Evolutionary conservation across 1,284 basidiomycete species (phyloP).

Genomic region (Heliocybe sulcata): DNA sequence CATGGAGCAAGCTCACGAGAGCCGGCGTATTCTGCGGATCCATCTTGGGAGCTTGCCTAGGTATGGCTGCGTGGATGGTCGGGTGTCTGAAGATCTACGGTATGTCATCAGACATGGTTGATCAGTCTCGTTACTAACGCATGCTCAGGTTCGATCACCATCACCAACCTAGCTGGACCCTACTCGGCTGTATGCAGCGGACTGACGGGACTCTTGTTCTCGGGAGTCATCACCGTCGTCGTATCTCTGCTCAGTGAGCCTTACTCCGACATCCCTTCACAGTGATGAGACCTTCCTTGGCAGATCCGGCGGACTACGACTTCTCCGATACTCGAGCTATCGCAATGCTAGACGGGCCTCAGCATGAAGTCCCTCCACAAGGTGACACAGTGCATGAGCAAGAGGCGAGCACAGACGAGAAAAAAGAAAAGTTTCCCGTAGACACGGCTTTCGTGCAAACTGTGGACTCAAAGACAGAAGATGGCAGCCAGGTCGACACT

Average conservation of each 20-base stretch:
- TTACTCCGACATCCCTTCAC: neutral
- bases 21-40: constrained; percentile 34
- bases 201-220: constrained; percentile 35
- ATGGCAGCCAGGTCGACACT: neutral
- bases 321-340: constrained; percentile 38
- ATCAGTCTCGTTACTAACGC: neutral
- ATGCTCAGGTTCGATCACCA: constrained; percentile 29
- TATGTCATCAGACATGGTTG: constrained; percentile 9
- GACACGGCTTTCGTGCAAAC: constrained; percentile 4
- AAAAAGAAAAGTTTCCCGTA: constrained; percentile 6
- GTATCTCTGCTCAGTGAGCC: constrained; percentile 35
- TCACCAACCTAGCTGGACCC: constrained; percentile 34
- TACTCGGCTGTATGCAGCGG: constrained; percentile 44
- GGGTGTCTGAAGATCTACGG: constrained; percentile 44
- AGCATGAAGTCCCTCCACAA: constrained; percentile 1
- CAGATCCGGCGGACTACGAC: constrained; percentile 39
- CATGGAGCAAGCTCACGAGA: constrained; percentile 37
- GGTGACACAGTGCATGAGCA: constrained; percentile 6
- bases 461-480: neutral
- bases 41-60: constrained; percentile 32
- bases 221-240: constrained; percentile 31
- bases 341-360: constrained; percentile 22
- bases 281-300: neutral
- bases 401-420: constrained; percentile 10
- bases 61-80: constrained; percentile 45